Percentiles rank a stretch among this genome's conserved stretches.
These are phyloP conservation scores for Golubevia sp. DNA, from an alignment of 1,284 basidiomycete species.

Conservation along the genomic window DNA sequence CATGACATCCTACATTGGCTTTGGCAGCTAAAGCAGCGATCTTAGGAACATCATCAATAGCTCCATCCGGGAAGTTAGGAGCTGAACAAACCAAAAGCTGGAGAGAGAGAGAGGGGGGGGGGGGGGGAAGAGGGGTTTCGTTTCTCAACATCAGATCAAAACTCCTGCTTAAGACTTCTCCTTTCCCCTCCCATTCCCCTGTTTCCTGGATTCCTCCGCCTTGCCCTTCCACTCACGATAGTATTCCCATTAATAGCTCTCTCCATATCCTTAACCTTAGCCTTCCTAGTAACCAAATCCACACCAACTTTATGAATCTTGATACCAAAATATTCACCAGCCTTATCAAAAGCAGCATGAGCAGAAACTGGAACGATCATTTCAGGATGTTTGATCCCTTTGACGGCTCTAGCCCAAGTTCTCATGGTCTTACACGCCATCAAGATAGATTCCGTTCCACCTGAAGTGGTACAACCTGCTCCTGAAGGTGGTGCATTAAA, in stretches of 20 bases:
- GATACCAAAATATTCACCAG: constrained; percentile 84
- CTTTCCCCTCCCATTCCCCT: too few relatives aligned
- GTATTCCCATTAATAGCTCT: constrained; percentile 64
- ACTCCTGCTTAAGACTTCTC: too few relatives aligned
- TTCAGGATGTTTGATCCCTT: constrained; percentile 88
- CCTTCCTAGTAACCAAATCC: constrained; percentile 79
- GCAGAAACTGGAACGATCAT: constrained; percentile 87
- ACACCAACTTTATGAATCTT: constrained; percentile 88
- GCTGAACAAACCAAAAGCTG: constrained; percentile 82
- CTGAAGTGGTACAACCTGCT: constrained; percentile 89
- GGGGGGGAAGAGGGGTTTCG: too few relatives aligned
- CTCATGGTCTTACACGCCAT: constrained; percentile 93
- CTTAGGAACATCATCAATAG: constrained; percentile 54
- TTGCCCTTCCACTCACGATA: constrained; percentile 26
- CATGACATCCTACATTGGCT: constrained; percentile 44
- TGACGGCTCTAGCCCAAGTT: constrained; percentile 84
- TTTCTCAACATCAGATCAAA: too few relatives aligned
- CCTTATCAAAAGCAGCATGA: constrained; percentile 96
- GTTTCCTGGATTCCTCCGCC: too few relatives aligned
- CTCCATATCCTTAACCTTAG: constrained; percentile 75
- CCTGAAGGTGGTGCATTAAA: constrained; percentile 78
- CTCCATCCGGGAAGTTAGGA: constrained; percentile 84
- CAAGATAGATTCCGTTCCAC: constrained; percentile 93
- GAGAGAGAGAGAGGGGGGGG: constrained; percentile 6
- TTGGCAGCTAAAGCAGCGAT: constrained; percentile 42